Evolutionary conservation across 2,329 filamentous ascomycete genomes (phyloP).

Genomic region (Teratosphaeria viscida): DNA sequence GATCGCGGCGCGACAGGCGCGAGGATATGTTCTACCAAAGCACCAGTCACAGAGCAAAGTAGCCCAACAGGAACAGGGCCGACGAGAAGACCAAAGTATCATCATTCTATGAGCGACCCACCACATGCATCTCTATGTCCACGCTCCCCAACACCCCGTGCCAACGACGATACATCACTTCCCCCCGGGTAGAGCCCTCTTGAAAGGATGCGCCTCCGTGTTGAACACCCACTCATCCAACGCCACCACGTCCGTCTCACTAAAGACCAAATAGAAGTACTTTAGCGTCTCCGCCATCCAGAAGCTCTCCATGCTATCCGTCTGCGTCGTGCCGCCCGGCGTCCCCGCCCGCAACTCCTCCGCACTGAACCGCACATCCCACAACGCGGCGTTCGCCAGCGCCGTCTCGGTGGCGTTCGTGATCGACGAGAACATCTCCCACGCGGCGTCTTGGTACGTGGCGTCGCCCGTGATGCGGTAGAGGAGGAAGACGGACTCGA

Average conservation of each 20-base stretch:
- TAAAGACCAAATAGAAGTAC: constrained; percentile 40
- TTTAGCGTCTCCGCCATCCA: constrained; percentile 42
- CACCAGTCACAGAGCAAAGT: too few species aligned
- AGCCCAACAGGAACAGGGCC: too few species aligned
- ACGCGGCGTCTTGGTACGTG: constrained; percentile 34
- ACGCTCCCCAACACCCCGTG: neutral
- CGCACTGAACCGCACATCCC: constrained; percentile 30
- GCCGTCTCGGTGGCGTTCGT: constrained; percentile 32
- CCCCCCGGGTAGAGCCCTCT: constrained; percentile 7
- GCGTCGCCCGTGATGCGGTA: constrained; percentile 49
- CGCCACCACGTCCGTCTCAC: constrained; percentile 31
- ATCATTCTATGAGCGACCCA: too few species aligned
- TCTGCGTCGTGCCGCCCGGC: constrained; percentile 13
- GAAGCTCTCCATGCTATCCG: constrained; percentile 40
- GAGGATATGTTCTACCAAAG: too few species aligned
- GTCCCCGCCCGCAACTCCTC: constrained; percentile 19
- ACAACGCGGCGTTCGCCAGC: constrained; percentile 36
- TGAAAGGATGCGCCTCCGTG: constrained; percentile 41
- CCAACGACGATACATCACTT: neutral
- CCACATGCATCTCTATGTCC: neutral
- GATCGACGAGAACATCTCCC: constrained; percentile 42
- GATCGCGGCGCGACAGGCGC: too few species aligned
- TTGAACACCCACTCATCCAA: constrained; percentile 42
- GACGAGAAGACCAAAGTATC: too few species aligned
- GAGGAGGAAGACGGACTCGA: constrained; percentile 52